Percentiles rank a stretch among this genome's conserved stretches.
Evolutionary conservation across 2,329 filamentous ascomycete genomes (phyloP).

Genomic region (Aspergillus uvarum): DNA sequence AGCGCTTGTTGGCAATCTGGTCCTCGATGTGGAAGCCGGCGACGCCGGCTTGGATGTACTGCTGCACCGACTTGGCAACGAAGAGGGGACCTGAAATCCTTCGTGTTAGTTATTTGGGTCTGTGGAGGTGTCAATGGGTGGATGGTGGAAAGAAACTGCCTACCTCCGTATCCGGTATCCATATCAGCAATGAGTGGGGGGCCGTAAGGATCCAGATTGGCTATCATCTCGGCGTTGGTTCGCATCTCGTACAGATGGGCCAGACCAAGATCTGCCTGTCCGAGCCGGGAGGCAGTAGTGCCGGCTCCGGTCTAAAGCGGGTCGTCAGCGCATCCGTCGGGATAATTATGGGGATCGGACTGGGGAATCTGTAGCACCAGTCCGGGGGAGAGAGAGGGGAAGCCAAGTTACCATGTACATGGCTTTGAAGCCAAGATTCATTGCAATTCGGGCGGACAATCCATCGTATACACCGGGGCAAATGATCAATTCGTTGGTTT

Average conservation of each 20-base stretch:
- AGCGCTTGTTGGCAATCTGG: slow-evolving; percentile 49
- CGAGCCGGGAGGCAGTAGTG: slow-evolving; percentile 60
- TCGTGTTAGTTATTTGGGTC: not conserved
- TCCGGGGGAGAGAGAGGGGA: not conserved
- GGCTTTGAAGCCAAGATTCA: slow-evolving; percentile 62
- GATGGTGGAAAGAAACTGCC: not conserved
- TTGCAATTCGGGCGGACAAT: slow-evolving; percentile 62
- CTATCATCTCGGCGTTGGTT: slow-evolving; percentile 64
- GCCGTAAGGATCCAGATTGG: slow-evolving; percentile 53
- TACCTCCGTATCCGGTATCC: slow-evolving; percentile 55
- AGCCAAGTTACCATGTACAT: slow-evolving; percentile 62
- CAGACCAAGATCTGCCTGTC: slow-evolving; percentile 63
- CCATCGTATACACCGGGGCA: slow-evolving; percentile 70
- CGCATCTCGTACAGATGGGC: slow-evolving; percentile 64
- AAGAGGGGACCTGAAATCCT: slow-evolving; percentile 38
- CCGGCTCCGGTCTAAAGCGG: slow-evolving; percentile 61
- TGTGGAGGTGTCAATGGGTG: too few relatives aligned
- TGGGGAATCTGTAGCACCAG: not conserved
- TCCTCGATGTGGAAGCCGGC: slow-evolving; percentile 60
- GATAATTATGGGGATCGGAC: not conserved
- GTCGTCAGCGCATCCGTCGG: not conserved
- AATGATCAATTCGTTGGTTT: slow-evolving; percentile 46
- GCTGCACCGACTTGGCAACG: slow-evolving; percentile 49
- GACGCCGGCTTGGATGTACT: slow-evolving; percentile 54
- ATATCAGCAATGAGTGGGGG: slow-evolving; percentile 61